A percentile compares a stretch with the other conserved stretches of the same genome.
Evolutionary conservation across 2,329 filamentous ascomycete species (phyloP).

Genomic region (Cladophialophora immunda): DNA sequence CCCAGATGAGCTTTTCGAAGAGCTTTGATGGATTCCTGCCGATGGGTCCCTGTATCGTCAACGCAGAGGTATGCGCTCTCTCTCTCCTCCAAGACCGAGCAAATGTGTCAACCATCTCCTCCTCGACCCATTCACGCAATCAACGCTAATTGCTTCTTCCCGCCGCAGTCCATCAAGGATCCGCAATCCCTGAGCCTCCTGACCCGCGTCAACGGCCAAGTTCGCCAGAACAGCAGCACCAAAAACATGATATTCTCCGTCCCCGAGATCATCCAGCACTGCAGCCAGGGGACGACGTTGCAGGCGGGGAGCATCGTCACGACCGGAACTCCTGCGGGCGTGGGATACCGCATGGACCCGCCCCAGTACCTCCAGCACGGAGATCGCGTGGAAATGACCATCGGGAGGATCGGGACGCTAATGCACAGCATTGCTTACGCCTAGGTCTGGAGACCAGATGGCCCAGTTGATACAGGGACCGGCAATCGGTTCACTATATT

Average conservation of each 20-base stretch:
- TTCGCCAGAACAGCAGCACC: slow-evolving; percentile 49
- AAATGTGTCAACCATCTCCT: no score
- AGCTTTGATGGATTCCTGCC: slow-evolving; percentile 80
- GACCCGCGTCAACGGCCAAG: slow-evolving; percentile 48
- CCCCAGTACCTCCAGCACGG: neutral
- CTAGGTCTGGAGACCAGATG: neutral
- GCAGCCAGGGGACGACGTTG: slow-evolving; percentile 50
- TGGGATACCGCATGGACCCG: slow-evolving; percentile 44
- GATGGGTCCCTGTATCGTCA: slow-evolving; percentile 75
- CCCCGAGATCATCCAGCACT: slow-evolving; percentile 45
- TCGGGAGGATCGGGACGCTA: neutral
- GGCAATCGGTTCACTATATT: no score
- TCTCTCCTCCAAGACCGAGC: no score
- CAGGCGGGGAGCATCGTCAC: slow-evolving; percentile 49
- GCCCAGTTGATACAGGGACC: no score
- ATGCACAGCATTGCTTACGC: neutral
- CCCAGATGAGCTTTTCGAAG: slow-evolving; percentile 76
- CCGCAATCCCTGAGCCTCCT: slow-evolving; percentile 44
- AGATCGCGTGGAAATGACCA: neutral
- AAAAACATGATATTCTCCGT: slow-evolving; percentile 51
- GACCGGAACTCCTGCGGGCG: slow-evolving; percentile 53
- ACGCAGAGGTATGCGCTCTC: slow-evolving; percentile 50
- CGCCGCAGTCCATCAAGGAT: slow-evolving; percentile 42
- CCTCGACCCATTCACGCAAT: no score
- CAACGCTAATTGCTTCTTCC: slow-evolving; percentile 41